A percentile compares a stretch with the other conserved stretches of the same genome.
phyloP scores from a whole-genome alignment of 1,284 basidiomycete genomes.

The Pseudozyma pruni region DNA sequence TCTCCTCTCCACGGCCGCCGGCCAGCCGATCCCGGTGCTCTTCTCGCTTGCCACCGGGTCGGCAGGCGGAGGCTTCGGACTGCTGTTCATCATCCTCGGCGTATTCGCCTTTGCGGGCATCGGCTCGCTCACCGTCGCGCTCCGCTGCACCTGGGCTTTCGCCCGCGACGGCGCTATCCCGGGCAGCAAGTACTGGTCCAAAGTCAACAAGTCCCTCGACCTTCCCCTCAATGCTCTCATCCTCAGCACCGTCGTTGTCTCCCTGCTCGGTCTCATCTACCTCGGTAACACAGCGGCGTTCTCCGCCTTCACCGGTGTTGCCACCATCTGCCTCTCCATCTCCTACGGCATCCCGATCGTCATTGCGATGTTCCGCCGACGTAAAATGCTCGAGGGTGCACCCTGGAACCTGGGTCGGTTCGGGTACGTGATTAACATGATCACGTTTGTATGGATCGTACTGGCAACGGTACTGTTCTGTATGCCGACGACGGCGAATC shows the following conservation, averaged over 20 bases:
- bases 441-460: slow-evolving; percentile 70
- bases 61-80: slow-evolving; percentile 69
- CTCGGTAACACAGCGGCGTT: slow-evolving; percentile 56
- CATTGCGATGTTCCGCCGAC: slow-evolving; percentile 66
- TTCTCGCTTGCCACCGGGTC: slow-evolving; percentile 70
- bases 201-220: slow-evolving; percentile 68
- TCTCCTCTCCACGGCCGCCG: slow-evolving; percentile 68
- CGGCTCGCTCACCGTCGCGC: slow-evolving; percentile 70
- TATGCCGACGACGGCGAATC: slow-evolving; percentile 69
- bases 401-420: slow-evolving; percentile 69
- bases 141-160: slow-evolving; percentile 70
- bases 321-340: slow-evolving; percentile 53
- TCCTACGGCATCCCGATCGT: slow-evolving; percentile 70
- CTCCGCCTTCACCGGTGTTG: slow-evolving; percentile 57
- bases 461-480: slow-evolving; percentile 70
- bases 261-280: slow-evolving; percentile 68
- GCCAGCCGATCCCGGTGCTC: slow-evolving; percentile 70
- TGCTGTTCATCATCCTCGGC: slow-evolving; percentile 70
- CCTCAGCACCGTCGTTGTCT: slow-evolving; percentile 69
- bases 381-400: slow-evolving; percentile 67
- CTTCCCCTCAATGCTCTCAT: slow-evolving; percentile 69
- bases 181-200: slow-evolving; percentile 66
- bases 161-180: slow-evolving; percentile 70
- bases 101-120: slow-evolving; percentile 70
- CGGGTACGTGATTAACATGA: slow-evolving; percentile 66